Conservation (phyloP, 768 basidiomycete species). For the Pluteus cervinus region DNA sequence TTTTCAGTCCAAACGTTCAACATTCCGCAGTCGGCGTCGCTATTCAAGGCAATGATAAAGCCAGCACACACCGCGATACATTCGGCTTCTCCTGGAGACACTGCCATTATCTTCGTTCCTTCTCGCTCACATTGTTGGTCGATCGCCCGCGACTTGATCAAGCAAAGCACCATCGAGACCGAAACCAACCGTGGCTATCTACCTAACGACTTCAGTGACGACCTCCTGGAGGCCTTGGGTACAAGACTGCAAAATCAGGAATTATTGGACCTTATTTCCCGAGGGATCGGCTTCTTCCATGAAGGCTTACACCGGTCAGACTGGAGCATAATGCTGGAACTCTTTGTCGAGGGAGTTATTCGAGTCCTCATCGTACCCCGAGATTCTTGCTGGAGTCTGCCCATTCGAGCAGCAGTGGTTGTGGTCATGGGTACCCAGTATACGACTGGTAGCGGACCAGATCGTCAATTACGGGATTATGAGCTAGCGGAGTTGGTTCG, state of each 20-base stretch:
- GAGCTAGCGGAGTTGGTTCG: conserved; percentile 72
- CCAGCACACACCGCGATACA: conserved; percentile 78
- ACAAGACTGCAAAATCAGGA: conserved; percentile 53
- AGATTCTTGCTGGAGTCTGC: conserved; percentile 86
- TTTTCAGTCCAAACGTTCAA: conserved; percentile 73
- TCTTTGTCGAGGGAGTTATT: conserved; percentile 76
- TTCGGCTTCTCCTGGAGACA: conserved; percentile 33
- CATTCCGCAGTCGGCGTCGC: conserved; percentile 77
- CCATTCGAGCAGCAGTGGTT: conserved; percentile 74
- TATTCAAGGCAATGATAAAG: conserved; percentile 90
- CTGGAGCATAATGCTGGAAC: conserved; percentile 65
- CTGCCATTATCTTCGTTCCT: conserved; percentile 82
- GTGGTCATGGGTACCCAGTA: conserved; percentile 94
- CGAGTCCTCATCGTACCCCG: conserved; percentile 78
- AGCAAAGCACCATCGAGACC: conserved; percentile 75
- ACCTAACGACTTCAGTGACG: conserved; percentile 38
- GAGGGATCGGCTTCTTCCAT: conserved; percentile 87
- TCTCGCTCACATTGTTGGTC: conserved; percentile 70
- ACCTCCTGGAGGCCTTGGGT: conserved; percentile 55
- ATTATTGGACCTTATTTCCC: conserved; percentile 67
- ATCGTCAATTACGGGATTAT: conserved; percentile 78
- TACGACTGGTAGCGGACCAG: conserved; percentile 36
- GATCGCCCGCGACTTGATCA: conserved; percentile 81
- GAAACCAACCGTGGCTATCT: conserved; percentile 67
- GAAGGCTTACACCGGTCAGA: conserved; percentile 64